phyloP scores from a whole-genome alignment of 805 yeast genomes.

The Candida anglica region DNA sequence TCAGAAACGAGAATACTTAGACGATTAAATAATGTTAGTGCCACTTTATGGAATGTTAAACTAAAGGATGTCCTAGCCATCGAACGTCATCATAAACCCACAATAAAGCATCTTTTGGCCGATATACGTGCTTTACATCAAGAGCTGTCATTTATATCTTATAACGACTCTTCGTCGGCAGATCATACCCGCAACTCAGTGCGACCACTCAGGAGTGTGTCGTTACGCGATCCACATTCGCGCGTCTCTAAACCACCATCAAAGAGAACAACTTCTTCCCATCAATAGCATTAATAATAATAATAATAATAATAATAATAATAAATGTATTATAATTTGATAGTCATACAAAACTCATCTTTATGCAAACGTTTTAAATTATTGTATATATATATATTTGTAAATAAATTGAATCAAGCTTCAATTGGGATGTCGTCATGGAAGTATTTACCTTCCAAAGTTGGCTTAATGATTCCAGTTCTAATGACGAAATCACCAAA shows the following conservation, averaged over 20 bases:
- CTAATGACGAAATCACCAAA: constrained; percentile 93
- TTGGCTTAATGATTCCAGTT: constrained; percentile 82
- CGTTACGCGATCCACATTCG: not conserved
- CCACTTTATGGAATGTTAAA: constrained; percentile 47
- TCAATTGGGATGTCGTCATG: constrained; percentile 91
- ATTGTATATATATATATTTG: no score
- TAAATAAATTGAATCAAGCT: constrained; percentile 41
- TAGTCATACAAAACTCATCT: not conserved
- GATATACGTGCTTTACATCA: constrained; percentile 13
- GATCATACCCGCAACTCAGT: not conserved
- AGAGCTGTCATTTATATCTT: constrained; percentile 2
- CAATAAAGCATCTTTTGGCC: constrained; percentile 23
- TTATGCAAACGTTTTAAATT: no score
- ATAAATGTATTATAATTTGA: not conserved
- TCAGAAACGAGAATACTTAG: constrained; percentile 36
- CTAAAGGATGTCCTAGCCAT: constrained; percentile 40
- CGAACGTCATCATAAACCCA: constrained; percentile 38
- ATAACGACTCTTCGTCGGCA: not conserved
- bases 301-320: not conserved
- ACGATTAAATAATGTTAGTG: constrained; percentile 43
- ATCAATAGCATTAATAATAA: not conserved
- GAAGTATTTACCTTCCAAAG: constrained; percentile 87
- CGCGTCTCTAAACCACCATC: constrained; percentile 1
- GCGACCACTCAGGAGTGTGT: not conserved
- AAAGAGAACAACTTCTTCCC: not conserved